Evolutionary conservation across 192 early-diverging fungal species (phyloP), one percentile per base, ranked within the genome.

Genomic region (Umbelopsis sp.): DNA sequence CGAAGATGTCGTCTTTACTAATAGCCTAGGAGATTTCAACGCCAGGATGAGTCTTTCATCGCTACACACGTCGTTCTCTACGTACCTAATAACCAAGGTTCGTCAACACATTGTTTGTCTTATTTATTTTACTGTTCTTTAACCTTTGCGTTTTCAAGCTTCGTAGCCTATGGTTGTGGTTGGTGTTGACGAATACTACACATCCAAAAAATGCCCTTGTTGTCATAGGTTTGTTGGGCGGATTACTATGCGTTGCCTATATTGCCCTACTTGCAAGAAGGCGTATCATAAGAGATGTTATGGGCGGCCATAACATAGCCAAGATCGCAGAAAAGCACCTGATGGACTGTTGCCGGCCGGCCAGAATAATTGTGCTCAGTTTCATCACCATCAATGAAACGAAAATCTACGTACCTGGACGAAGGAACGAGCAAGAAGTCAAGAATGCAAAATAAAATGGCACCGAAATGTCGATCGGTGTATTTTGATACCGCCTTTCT

Each of bases 151-250:
- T 9, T 26, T 66, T 1, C 41, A 45, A 25, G 67, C 52, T 34
- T 51, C 44, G 31, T 12, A 44, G 43, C 43, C 43, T 44, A 12
- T 5, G 43, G 43, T 59, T 36, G 68, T 75, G 4, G 26, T 76
- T 22, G 70, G 69, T n/a, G 75, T 77, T 0, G 71, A 77, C 34
- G 75, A 77, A 11, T 73, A 52, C 41, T 70, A 77, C n/a, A 77
- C 56, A 1, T 77, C 49, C 5, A 73, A 77, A 34, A 66, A 53
- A 50, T 70, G 76, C 38, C 71, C 71, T 0, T 38, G 56, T 1
- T 77, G 71, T 41, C 20, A 73, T 4, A 9, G 66, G 8, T 73
- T 77, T 56, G 76, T 77, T 68, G 71, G 68, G 4, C 45, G 66
- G 54, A 65, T 74, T 17, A 65, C 71, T 36, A 45, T 73, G 20